Evolutionary conservation across 2,329 filamentous ascomycete species (phyloP).

Genomic region (Diplodia corticola): DNA sequence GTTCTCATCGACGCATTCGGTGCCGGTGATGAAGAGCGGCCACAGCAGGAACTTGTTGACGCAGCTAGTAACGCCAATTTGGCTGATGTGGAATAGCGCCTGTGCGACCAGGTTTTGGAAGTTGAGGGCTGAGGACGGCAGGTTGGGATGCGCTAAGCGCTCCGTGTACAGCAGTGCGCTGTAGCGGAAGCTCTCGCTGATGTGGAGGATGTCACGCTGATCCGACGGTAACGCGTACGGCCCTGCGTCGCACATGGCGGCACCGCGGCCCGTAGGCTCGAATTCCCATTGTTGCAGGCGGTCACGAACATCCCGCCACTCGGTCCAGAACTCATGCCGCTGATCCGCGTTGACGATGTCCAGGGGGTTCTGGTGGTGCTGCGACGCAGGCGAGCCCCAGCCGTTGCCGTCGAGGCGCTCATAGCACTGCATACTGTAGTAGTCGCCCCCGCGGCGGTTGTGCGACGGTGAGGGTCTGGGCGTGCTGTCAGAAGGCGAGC

Average conservation of each 20-base stretch:
- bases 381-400: conserved; percentile 59
- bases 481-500: conserved; percentile 36
- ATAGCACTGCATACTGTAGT: conserved; percentile 53
- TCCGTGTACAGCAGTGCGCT: conserved; percentile 87
- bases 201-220: conserved; percentile 74
- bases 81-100: conserved; percentile 79
- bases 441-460: conserved; percentile 46
- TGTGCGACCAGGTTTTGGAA: conserved; percentile 83
- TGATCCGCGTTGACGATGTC: conserved; percentile 55
- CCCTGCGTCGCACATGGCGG: conserved; percentile 26
- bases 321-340: conserved; percentile 68
- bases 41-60: conserved; percentile 89
- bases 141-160: conserved; percentile 74
- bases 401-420: conserved; percentile 68
- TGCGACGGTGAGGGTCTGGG: conserved; percentile 36
- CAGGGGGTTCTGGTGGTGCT: conserved; percentile 41
- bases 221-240: conserved; percentile 43
- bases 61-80: conserved; percentile 68
- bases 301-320: conserved; percentile 79
- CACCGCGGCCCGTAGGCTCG: conserved; percentile 50
- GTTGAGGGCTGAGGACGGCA: conserved; percentile 71
- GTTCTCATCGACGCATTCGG: conserved; percentile 79
- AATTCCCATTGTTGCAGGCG: conserved; percentile 82
- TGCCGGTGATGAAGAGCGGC: conserved; percentile 88
- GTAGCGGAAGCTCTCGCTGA: conserved; percentile 89